phyloP scores from a whole-genome alignment of 306 rosid species.

The Fagus sylvatica region DNA sequence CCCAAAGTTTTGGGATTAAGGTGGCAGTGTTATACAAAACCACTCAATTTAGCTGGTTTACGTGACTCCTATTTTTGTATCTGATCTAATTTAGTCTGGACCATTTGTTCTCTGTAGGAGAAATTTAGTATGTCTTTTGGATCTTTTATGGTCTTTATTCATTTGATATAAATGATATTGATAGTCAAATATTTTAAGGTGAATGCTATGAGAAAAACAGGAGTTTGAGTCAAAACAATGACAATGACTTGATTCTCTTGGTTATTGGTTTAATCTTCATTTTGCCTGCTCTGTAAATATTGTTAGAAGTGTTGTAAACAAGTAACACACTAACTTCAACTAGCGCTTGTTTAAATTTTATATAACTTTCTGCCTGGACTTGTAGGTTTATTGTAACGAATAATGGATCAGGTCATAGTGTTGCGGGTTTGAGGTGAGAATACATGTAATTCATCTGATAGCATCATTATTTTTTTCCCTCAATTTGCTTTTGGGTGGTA shows the following conservation, averaged over 20 bases:
- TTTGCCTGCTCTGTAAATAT: background rate
- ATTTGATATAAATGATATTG: background rate
- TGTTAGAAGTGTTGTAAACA: background rate
- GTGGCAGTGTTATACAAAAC: too few relatives aligned
- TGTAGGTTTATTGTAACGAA: constrained; percentile 89
- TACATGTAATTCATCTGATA: constrained; percentile 13
- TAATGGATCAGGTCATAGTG: constrained; percentile 81
- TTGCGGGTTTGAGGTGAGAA: constrained; percentile 74
- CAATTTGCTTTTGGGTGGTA: constrained; percentile 1
- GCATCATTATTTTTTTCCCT: constrained; percentile 9
- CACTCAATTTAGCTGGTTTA: background rate
- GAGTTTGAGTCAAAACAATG: background rate
- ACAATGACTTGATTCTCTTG: background rate
- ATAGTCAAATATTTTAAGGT: background rate
- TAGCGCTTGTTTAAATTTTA: constrained; percentile 14
- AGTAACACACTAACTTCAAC: background rate
- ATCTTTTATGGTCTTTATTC: background rate
- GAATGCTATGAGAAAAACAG: background rate
- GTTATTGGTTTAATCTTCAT: background rate
- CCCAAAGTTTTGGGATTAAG: too few relatives aligned
- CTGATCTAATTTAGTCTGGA: background rate
- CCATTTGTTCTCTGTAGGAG: background rate
- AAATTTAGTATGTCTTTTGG: background rate
- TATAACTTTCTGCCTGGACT: constrained; percentile 13
- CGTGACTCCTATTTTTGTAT: background rate